phyloP scores from a whole-genome alignment of 179 eudicot genomes.

The Sideroxylon spinosum region DNA sequence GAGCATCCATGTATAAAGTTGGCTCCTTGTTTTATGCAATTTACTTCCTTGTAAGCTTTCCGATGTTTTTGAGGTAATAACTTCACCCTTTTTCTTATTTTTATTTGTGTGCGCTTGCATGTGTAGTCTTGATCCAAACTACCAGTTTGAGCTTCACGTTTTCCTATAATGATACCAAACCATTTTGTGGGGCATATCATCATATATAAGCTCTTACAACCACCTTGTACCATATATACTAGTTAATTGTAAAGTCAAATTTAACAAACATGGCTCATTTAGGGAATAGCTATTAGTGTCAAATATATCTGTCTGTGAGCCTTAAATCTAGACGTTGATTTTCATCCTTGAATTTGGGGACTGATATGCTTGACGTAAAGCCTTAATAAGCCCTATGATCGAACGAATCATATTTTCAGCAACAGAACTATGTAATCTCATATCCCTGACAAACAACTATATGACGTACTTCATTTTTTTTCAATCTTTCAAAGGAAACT shows the following conservation, averaged over 20 bases:
- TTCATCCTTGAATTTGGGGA: not conserved
- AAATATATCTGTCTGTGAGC: not conserved
- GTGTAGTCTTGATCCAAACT: not conserved
- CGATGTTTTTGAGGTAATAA: conserved; percentile 86
- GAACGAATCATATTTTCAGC: too few species aligned
- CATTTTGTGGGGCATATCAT: not conserved
- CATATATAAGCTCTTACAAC: conserved; percentile 3
- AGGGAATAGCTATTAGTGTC: not conserved
- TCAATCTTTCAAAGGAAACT: too few species aligned
- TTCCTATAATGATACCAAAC: not conserved
- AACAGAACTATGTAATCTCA: too few species aligned
- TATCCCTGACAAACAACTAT: too few species aligned
- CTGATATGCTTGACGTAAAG: not conserved
- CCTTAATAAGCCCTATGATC: too few species aligned
- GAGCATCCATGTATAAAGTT: conserved; percentile 93
- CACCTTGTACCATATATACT: not conserved
- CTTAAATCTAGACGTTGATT: not conserved
- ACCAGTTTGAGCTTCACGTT: not conserved
- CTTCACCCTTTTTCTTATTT: conserved; percentile 6
- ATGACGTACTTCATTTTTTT: too few species aligned
- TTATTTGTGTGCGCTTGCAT: not conserved
- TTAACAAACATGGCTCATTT: not conserved
- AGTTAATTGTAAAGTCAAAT: not conserved
- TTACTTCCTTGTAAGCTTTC: conserved; percentile 96
- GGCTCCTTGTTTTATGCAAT: conserved; percentile 95